Conservation (phyloP, 768 basidiomycete species). For the Mycena metata region DNA sequence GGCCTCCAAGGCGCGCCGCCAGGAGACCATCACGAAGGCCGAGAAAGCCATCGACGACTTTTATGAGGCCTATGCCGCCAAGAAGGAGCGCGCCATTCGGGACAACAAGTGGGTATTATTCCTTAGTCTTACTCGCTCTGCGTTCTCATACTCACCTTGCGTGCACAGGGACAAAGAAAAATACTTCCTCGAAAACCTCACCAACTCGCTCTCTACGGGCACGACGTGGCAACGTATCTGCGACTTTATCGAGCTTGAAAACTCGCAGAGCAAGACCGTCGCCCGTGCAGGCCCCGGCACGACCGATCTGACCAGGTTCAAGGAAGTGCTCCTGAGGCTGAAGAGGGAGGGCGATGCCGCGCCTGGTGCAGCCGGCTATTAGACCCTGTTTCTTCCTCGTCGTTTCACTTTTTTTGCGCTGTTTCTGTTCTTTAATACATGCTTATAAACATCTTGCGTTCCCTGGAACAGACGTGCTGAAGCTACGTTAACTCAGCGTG, state of each 20-base stretch:
- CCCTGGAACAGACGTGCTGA: too few species aligned
- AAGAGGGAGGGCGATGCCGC: constrained; percentile 92
- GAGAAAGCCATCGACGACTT: constrained; percentile 91
- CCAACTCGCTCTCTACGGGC: constrained; percentile 84
- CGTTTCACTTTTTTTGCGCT: neutral
- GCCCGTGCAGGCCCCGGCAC: constrained; percentile 89
- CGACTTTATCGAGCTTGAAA: constrained; percentile 87
- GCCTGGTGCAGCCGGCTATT: constrained; percentile 95
- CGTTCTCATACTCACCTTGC: constrained; percentile 7
- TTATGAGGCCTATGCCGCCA: constrained; percentile 87
- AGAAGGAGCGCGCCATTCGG: constrained; percentile 91
- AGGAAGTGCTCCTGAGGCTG: constrained; percentile 91
- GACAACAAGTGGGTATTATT: constrained; percentile 88
- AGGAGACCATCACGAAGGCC: constrained; percentile 87
- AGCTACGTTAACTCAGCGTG: too few species aligned
- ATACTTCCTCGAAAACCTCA: constrained; percentile 79
- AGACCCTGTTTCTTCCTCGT: constrained; percentile 34
- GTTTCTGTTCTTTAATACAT: neutral
- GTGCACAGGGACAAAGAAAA: constrained; percentile 84
- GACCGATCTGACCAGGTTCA: constrained; percentile 90
- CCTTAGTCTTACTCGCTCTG: constrained; percentile 2
- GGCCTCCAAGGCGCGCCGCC: constrained; percentile 78
- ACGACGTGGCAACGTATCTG: constrained; percentile 98
- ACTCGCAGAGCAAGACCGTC: constrained; percentile 97
- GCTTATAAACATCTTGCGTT: too few species aligned